Evolutionary conservation across 306 rosid species (phyloP).

Genomic region (Casuarina glauca): DNA sequence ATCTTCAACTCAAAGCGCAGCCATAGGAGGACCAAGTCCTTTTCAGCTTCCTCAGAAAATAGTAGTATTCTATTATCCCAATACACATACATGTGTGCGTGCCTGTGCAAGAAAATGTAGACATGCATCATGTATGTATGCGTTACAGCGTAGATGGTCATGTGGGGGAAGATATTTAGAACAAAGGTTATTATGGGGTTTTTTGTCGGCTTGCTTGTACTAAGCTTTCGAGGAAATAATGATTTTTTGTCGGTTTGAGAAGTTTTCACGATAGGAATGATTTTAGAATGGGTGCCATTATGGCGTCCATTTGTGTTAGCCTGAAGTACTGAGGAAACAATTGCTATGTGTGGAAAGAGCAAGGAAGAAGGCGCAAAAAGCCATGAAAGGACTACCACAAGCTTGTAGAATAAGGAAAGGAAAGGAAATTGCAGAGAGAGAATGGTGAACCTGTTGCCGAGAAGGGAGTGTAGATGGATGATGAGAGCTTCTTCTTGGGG

Average conservation of each 20-base stretch:
- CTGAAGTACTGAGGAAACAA: too few relatives aligned
- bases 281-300: not conserved
- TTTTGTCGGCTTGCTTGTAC: not conserved
- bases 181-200: not conserved
- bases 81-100: not conserved
- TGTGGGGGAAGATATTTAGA: not conserved
- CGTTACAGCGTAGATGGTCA: not conserved
- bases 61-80: not conserved
- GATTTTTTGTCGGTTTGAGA: not conserved
- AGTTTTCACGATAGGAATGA: not conserved
- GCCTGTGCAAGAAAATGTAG: too few relatives aligned
- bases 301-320: not conserved
- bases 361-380: not conserved
- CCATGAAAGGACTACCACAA: not conserved
- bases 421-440: too few relatives aligned
- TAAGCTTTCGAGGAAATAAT: not conserved
- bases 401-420: not conserved
- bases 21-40: conserved; percentile 19
- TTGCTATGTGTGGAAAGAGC: not conserved
- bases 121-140: not conserved
- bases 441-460: conserved; percentile 81
- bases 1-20: conserved; percentile 30
- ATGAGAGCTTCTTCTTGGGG: conserved; percentile 84
- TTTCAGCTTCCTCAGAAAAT: conserved; percentile 7
- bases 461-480: conserved; percentile 82